phyloP scores from a whole-genome alignment of 345 rosid genomes.

The Hevea brasiliensis region DNA sequence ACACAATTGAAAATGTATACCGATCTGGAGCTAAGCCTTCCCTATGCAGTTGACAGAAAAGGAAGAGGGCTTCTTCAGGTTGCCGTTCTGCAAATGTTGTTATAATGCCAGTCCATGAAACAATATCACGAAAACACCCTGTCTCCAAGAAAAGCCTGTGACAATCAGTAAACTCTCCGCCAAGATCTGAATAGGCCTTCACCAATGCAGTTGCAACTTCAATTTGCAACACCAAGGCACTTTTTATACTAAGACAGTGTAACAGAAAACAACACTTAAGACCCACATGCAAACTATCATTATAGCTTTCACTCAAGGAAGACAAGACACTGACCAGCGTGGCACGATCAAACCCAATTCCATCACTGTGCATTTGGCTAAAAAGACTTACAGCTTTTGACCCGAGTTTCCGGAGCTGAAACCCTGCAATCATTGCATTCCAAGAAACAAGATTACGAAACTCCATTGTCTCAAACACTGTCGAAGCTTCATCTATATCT shows the following conservation, averaged over 20 bases:
- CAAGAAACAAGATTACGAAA: slow-evolving; percentile 45
- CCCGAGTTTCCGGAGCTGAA: slow-evolving; percentile 48
- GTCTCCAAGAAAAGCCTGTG: slow-evolving; percentile 62
- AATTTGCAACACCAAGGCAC: slow-evolving; percentile 52
- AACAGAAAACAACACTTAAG: slow-evolving; percentile 55
- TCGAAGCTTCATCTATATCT: no score
- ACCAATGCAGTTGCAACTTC: slow-evolving; percentile 69
- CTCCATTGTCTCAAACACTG: no score
- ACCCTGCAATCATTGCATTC: slow-evolving; percentile 75
- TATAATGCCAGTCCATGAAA: slow-evolving; percentile 82
- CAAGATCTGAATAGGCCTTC: slow-evolving; percentile 69
- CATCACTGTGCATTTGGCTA: slow-evolving; percentile 47
- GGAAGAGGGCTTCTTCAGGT: slow-evolving; percentile 62
- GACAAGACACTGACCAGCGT: slow-evolving; percentile 68
- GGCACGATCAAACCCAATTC: slow-evolving; percentile 66
- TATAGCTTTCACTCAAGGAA: slow-evolving; percentile 48
- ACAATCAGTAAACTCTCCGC: slow-evolving; percentile 53
- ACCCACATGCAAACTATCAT: slow-evolving; percentile 31
- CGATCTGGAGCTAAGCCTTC: slow-evolving; percentile 64
- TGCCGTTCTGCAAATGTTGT: slow-evolving; percentile 66
- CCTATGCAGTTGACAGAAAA: slow-evolving; percentile 50
- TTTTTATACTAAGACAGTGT: slow-evolving; percentile 58
- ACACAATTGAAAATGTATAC: slow-evolving; percentile 68
- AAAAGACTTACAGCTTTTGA: slow-evolving; percentile 46
- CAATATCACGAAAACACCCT: slow-evolving; percentile 43